These are phyloP conservation scores for Huntiella abstrusa DNA, from an alignment of 2,329 filamentous ascomycete species.

Conservation along the genomic window DNA sequence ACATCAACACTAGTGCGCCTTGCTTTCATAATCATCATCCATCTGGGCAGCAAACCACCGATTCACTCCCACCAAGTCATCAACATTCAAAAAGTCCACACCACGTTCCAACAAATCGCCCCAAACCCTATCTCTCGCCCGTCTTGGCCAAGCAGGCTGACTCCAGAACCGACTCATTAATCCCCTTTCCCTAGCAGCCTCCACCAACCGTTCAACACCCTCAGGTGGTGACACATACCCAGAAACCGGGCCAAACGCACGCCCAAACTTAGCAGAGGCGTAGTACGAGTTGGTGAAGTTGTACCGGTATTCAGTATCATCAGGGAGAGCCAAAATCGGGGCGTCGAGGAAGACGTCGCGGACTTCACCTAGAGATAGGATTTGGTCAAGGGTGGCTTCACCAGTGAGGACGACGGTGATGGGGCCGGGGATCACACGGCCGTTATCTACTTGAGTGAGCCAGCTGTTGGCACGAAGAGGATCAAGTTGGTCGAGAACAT, in stretches of 20 bases:
- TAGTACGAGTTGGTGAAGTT: constrained; percentile 44
- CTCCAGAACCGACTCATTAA: constrained; percentile 43
- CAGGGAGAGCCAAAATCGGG: constrained; percentile 27
- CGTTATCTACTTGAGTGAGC: constrained; percentile 33
- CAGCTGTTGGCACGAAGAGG: constrained; percentile 40
- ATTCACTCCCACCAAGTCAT: constrained; percentile 27
- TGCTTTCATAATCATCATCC: neutral
- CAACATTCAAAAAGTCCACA: constrained; percentile 41
- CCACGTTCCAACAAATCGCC: constrained; percentile 33
- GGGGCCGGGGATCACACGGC: constrained; percentile 30
- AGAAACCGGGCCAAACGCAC: constrained; percentile 33
- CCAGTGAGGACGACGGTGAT: constrained; percentile 54
- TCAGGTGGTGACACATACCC: constrained; percentile 27
- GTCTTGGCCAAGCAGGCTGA: constrained; percentile 36
- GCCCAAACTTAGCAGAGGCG: constrained; percentile 38
- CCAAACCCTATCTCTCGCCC: constrained; percentile 37
- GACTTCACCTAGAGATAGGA: constrained; percentile 32
- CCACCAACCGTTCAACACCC: constrained; percentile 25
- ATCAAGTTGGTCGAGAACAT: constrained; percentile 27
- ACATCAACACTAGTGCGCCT: too few relatives aligned
- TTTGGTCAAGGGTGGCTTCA: constrained; percentile 36
- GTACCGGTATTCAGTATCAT: constrained; percentile 19
- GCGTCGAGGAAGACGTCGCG: constrained; percentile 50
- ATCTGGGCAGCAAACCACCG: constrained; percentile 2
- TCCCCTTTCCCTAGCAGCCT: constrained; percentile 29